Evolutionary conservation across 2,329 filamentous ascomycete species (phyloP).

Genomic region (Ploettnerulaceae sp.): DNA sequence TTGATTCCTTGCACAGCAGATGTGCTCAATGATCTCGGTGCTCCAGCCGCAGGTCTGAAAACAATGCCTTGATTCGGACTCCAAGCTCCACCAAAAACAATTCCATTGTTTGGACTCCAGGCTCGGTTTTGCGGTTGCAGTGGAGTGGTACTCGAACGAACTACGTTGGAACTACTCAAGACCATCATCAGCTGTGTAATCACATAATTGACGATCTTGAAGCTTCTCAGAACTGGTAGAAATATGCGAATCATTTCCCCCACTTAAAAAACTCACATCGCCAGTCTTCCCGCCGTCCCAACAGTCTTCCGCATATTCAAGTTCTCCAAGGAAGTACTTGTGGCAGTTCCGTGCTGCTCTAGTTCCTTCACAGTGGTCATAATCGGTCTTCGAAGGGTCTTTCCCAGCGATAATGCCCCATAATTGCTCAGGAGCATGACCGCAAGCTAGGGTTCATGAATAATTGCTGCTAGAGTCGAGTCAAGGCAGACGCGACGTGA

Average conservation of each 20-base stretch:
- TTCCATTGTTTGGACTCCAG: constrained; percentile 37
- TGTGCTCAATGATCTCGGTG: constrained; percentile 21
- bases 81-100: constrained; percentile 34
- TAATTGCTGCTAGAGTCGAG: background rate
- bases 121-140: constrained; percentile 20
- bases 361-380: constrained; percentile 18
- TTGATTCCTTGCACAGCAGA: constrained; percentile 12
- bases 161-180: constrained; percentile 8
- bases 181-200: constrained; percentile 5
- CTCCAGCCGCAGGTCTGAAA: constrained; percentile 30
- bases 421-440: constrained; percentile 35
- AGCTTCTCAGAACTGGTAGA: background rate
- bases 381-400: constrained; percentile 25
- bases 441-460: constrained; percentile 15
- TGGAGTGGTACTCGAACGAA: constrained; percentile 6
- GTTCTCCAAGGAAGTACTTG: too few species aligned
- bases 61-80: constrained; percentile 29
- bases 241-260: background rate
- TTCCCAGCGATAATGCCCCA: constrained; percentile 34
- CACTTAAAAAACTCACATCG: constrained; percentile 22
- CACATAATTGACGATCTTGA: too few species aligned
- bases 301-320: constrained; percentile 20
- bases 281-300: constrained; percentile 14
- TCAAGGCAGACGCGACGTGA: constrained; percentile 25
- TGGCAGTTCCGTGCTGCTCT: constrained; percentile 15